A percentile compares a stretch with the other conserved stretches of the same genome.
Evolutionary conservation across 202 grass and related monocot species (phyloP).

Genomic region (Panicum virgatum): DNA sequence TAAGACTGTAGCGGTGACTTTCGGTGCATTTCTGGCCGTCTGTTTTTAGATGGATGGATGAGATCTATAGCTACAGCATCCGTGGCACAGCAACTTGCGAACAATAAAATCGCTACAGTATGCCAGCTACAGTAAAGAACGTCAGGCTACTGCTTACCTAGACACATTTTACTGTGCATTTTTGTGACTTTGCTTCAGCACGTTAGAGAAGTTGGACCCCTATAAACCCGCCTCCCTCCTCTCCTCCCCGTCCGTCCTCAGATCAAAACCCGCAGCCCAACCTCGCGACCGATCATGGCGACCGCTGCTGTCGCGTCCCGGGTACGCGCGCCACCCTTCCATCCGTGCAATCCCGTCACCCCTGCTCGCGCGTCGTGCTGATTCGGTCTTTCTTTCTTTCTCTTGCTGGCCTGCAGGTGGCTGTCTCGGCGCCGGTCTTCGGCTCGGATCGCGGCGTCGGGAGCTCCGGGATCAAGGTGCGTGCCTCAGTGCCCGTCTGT

Average conservation of each 20-base stretch:
- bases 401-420: constrained; percentile 41
- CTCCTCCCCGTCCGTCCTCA: background rate
- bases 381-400: background rate
- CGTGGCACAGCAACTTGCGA: too few relatives aligned
- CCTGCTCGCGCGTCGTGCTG: background rate
- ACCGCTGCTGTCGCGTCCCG: constrained; percentile 54
- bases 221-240: constrained; percentile 30
- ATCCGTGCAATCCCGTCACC: background rate
- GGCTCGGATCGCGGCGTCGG: constrained; percentile 55
- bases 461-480: constrained; percentile 60
- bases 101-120: too few relatives aligned
- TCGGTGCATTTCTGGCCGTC: too few relatives aligned
- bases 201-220: too few relatives aligned
- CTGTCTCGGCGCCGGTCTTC: constrained; percentile 40
- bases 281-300: constrained; percentile 51
- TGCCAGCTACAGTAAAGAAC: too few relatives aligned
- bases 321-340: constrained; percentile 38
- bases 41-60: too few relatives aligned
- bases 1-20: too few relatives aligned
- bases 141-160: too few relatives aligned
- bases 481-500: background rate
- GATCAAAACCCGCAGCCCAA: constrained; percentile 21
- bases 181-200: too few relatives aligned
- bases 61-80: too few relatives aligned
- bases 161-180: too few relatives aligned